Base-by-base conservation (phyloP, 2,329 filamentous ascomycete species). In the Venturia aucupariae region DNA sequence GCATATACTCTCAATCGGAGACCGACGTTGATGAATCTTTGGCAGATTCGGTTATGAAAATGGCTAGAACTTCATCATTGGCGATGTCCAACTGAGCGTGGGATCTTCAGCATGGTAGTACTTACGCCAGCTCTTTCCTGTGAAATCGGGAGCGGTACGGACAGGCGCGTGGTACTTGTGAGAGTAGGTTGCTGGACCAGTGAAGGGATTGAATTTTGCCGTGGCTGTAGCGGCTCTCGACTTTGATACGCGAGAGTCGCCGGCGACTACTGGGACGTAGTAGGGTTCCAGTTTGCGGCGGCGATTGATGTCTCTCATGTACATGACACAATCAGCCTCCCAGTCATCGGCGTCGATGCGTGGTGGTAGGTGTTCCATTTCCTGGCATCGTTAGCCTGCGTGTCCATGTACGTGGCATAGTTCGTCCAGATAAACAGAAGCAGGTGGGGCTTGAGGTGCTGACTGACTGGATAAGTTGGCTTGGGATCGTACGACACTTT, bases 401-500 rank as follows among this genome's bases (percentile, higher is more conserved):
- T 32, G 27, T 57, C 35, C 7, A 32, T 13, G 10, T 1, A 35
- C 1, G 8, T 15, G 22, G 22, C 22, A 11, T 15, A 27, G 11
- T 27, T 51, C 10, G 46, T 51, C 22, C 4, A 24, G 17, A 19
- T 54, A 30, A 22, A 46, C 42, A 46, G 22, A 22, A 44, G 17
- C 41, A 44, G 13, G 19, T 44, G 11, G 41, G 5, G 4, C 22
- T 8, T 4, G 42, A 7, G 6, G 19, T 57, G 11, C 3, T 57
- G 51, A 57, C 51, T 35, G 35, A 57, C 51, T 35, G 51, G 51
- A 57, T 57, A 57, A 13, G 15, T 22, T n/a, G 51, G 51, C 27
- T 35, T 57, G 51, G 51, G 51, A 57, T 57, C 51, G 35, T 57
- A 57, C 35, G 51, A 57, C 51, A 57, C 51, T 35, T 57, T 32